Evolutionary conservation across 2,329 filamentous ascomycete species (phyloP).

Genomic region (Calonectria multiphialidica): DNA sequence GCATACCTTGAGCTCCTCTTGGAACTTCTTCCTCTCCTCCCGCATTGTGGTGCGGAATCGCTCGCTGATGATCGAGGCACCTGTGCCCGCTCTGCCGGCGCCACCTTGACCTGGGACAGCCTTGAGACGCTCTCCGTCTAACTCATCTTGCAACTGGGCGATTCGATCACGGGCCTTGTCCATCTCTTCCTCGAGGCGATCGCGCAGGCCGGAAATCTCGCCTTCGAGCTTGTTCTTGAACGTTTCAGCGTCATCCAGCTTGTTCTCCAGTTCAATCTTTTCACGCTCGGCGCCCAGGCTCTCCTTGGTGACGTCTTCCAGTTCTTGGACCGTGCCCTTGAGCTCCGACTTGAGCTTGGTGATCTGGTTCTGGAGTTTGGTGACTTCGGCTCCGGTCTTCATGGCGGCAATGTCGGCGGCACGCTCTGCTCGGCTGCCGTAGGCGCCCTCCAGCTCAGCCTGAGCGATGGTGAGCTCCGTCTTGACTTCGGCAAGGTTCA

Average conservation of each 20-base stretch:
- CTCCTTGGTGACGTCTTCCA: conserved; percentile 66
- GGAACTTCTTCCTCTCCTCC: conserved; percentile 68
- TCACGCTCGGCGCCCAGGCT: conserved; percentile 63
- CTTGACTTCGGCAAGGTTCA: conserved; percentile 69
- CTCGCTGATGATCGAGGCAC: conserved; percentile 66
- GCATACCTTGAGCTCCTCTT: conserved; percentile 65
- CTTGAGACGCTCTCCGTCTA: conserved; percentile 64
- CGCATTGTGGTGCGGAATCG: conserved; percentile 68
- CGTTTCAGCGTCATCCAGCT: conserved; percentile 46
- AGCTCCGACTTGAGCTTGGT: conserved; percentile 65
- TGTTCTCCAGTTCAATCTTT: conserved; percentile 57
- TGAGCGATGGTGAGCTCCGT: conserved; percentile 71
- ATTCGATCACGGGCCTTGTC: conserved; percentile 51
- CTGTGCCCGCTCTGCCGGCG: conserved; percentile 52
- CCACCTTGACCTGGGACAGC: conserved; percentile 50
- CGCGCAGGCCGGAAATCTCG: conserved; percentile 43
- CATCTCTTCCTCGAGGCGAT: conserved; percentile 56
- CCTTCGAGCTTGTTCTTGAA: conserved; percentile 36
- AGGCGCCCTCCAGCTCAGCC: conserved; percentile 72
- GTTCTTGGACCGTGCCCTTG: conserved; percentile 61
- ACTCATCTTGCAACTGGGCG: conserved; percentile 60
- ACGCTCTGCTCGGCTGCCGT: conserved; percentile 69
- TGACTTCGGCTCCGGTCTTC: conserved; percentile 60
- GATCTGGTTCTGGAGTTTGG: conserved; percentile 61
- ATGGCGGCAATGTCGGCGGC: conserved; percentile 69